phyloP scores from a whole-genome alignment of 2,329 filamentous ascomycete species.

The Monosporascus sp. region DNA sequence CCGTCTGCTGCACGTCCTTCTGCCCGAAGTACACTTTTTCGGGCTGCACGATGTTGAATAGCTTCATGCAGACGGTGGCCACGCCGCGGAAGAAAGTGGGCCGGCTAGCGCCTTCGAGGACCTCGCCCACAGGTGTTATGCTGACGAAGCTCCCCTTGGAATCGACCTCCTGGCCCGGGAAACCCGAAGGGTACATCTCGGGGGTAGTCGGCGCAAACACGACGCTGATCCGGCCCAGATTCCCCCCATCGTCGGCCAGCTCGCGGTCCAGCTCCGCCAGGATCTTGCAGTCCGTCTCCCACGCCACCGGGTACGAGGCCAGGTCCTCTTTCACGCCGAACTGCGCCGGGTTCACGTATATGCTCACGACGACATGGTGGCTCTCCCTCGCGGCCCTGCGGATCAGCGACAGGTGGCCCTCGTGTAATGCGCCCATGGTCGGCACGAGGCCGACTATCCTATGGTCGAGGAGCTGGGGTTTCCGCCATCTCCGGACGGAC shows the following conservation, averaged over 20 bases:
- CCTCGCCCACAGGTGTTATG: slow-evolving; percentile 75
- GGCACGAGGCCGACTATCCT: slow-evolving; percentile 82
- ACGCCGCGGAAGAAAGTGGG: slow-evolving; percentile 97
- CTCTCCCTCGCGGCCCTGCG: slow-evolving; percentile 78
- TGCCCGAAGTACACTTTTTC: slow-evolving; percentile 89
- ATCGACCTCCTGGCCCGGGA: slow-evolving; percentile 63
- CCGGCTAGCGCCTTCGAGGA: slow-evolving; percentile 77
- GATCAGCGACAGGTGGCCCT: slow-evolving; percentile 81
- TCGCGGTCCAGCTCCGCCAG: slow-evolving; percentile 66
- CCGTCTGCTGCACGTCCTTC: slow-evolving; percentile 95
- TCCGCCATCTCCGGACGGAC: slow-evolving; percentile 64
- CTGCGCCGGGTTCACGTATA: slow-evolving; percentile 96
- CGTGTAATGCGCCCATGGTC: slow-evolving; percentile 96
- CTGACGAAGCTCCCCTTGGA: slow-evolving; percentile 86
- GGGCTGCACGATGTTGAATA: slow-evolving; percentile 77
- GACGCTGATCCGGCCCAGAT: slow-evolving; percentile 67
- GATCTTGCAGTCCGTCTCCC: slow-evolving; percentile 67
- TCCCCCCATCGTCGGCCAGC: slow-evolving; percentile 54
- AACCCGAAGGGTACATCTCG: slow-evolving; percentile 84
- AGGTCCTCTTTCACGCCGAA: slow-evolving; percentile 89
- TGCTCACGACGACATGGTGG: slow-evolving; percentile 80
- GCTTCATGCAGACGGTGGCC: slow-evolving; percentile 91
- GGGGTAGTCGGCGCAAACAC: slow-evolving; percentile 80
- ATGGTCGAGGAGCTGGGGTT: slow-evolving; percentile 57
- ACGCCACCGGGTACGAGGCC: slow-evolving; percentile 82